A percentile compares a stretch with the other conserved stretches of the same genome.
Evolutionary conservation across 176 grass and related monocot species (phyloP).

Genomic region (Rhynchospora pubera): DNA sequence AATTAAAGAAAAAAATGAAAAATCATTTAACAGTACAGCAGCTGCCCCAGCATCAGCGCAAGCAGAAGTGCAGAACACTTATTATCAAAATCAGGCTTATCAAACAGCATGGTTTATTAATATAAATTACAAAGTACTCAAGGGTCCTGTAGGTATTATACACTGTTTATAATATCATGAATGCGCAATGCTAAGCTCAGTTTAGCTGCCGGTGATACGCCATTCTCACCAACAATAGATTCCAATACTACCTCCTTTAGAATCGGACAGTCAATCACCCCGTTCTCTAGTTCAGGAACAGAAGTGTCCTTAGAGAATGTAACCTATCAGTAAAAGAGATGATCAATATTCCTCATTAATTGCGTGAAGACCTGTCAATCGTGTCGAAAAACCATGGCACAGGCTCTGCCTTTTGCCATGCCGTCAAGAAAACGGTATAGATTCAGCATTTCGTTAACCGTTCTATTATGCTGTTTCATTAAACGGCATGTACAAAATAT

Average conservation of each 20-base stretch:
- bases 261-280: background rate
- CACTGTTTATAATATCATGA: background rate
- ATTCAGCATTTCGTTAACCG: too few species aligned
- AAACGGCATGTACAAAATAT: too few species aligned
- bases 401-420: too few species aligned
- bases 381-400: too few species aligned
- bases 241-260: background rate
- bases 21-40: background rate
- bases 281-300: background rate
- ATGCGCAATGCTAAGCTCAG: background rate
- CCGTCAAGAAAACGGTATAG: too few species aligned
- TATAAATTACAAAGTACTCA: background rate
- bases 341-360: background rate
- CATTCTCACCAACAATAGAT: constrained; percentile 4
- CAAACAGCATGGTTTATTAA: background rate
- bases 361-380: too few species aligned
- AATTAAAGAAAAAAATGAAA: background rate
- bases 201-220: constrained; percentile 15
- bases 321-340: background rate
- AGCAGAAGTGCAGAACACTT: background rate
- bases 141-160: background rate
- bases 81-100: background rate
- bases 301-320: constrained; percentile 4
- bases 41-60: background rate
- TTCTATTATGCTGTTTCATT: too few species aligned